These are phyloP conservation scores for Karstenula rhodostoma DNA, from an alignment of 2,329 filamentous ascomycete genomes.

Conservation along the genomic window DNA sequence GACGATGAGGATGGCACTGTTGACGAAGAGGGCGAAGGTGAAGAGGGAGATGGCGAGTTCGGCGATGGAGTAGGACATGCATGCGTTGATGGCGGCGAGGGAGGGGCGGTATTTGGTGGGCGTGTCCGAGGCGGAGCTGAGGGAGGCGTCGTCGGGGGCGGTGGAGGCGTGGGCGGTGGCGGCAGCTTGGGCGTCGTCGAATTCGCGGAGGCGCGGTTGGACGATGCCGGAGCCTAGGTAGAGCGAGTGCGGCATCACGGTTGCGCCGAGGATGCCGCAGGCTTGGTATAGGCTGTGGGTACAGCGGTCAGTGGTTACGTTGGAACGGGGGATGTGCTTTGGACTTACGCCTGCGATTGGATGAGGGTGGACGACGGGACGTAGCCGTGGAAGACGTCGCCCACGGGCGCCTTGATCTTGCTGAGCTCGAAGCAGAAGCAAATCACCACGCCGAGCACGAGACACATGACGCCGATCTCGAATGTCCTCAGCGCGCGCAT, in stretches of 20 bases:
- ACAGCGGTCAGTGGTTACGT: constrained; percentile 8
- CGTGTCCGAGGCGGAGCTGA: constrained; percentile 34
- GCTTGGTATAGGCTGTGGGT: constrained; percentile 64
- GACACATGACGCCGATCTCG: constrained; percentile 62
- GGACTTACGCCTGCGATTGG: constrained; percentile 57
- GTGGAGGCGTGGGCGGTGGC: constrained; percentile 2
- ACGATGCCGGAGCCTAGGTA: constrained; percentile 66
- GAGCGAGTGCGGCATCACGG: constrained; percentile 69
- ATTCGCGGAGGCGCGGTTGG: constrained; percentile 57
- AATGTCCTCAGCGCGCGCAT: constrained; percentile 62
- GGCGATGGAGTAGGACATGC: constrained; percentile 75
- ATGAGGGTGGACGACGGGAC: constrained; percentile 63
- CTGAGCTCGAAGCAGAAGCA: constrained; percentile 67
- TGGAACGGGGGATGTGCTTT: neutral
- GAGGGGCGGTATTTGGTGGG: constrained; percentile 72
- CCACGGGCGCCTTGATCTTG: constrained; percentile 59
- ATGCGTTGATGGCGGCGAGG: constrained; percentile 74
- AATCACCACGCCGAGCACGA: constrained; percentile 64
- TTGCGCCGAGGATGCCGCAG: constrained; percentile 79
- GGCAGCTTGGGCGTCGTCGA: constrained; percentile 28
- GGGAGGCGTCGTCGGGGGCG: constrained; percentile 28
- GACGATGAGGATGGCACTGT: constrained; percentile 82
- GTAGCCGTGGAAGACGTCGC: constrained; percentile 63
- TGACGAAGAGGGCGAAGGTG: constrained; percentile 85
- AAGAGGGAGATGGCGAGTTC: constrained; percentile 78